phyloP scores from a whole-genome alignment of 116 monocot genomes.

The Posidonia oceanica region DNA sequence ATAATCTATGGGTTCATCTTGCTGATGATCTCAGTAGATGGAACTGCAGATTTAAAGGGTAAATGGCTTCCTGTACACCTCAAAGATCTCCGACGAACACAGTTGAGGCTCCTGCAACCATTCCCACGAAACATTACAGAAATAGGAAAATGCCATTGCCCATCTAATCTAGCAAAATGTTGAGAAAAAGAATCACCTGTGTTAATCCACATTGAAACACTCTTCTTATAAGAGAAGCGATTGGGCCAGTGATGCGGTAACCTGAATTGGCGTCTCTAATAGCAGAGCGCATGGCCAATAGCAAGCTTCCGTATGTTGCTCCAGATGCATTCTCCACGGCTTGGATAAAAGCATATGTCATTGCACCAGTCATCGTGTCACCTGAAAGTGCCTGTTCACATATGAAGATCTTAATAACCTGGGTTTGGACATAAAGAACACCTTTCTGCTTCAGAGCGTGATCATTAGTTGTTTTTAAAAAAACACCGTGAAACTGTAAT shows the following conservation, averaged over 20 bases:
- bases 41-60: constrained; percentile 21
- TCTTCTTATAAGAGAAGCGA: constrained; percentile 43
- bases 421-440: neutral
- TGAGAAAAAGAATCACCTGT: constrained; percentile 35
- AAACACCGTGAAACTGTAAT: no score
- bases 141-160: neutral
- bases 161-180: no score
- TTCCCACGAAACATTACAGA: neutral
- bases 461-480: no score
- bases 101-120: constrained; percentile 57
- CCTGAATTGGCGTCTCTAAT: constrained; percentile 36
- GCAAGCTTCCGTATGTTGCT: constrained; percentile 64
- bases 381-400: constrained; percentile 45
- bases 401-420: neutral
- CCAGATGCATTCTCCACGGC: constrained; percentile 57
- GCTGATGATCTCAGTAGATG: neutral
- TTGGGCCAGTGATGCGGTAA: constrained; percentile 27
- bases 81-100: constrained; percentile 50
- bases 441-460: neutral
- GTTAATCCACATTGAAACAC: constrained; percentile 38
- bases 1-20: neutral
- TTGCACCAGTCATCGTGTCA: constrained; percentile 52
- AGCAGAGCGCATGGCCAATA: constrained; percentile 45
- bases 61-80: constrained; percentile 51
- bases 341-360: constrained; percentile 87